Evolutionary conservation across 306 rosid species (phyloP), one percentile per base, ranked within the genome.

Genomic region (Rubus parviflorus): DNA sequence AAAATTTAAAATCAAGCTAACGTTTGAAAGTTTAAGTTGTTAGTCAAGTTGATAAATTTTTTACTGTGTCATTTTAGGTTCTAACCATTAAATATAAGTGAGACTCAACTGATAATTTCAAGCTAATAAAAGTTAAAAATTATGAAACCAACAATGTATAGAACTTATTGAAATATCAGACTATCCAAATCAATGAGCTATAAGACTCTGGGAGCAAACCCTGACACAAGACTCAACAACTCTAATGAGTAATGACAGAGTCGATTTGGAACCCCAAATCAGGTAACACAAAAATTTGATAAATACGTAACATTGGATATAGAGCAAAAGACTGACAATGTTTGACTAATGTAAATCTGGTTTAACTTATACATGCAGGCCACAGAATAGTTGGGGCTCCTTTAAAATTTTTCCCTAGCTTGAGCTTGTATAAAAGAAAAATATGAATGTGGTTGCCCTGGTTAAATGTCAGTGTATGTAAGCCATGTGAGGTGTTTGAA

Each of bases 401-500:
- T 83, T 82, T 40, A 48, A 70, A 30, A 25, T 6, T 23, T 23
- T 30, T 1, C 2, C 35, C 35, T 30, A 30, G 2, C 35, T 30
- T 30, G 2, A 30, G 2, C 35, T 30, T 30, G 35, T 30, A 30
- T 1, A 30, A 30, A 22, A 62, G 14, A 35, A 30, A 62, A 62
- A 17, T 23, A 10, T 7, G 49, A 69, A 10, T 25, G 68, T 77
- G 85, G 73, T 89, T 86, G 89, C 77, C 84, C 80, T 76, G 82
- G 70, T 46, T 77, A 86, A 62, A 64, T 89, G 94, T 77, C 90
- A 87, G 90, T 83, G 57, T 77, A 65, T 89, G 94, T 80, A 78
- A 83, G 90, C 97, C 97, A 93, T 87, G 97, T 89, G 97, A 86
- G 85, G 72, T 91, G 93, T 81, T 82, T 86, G 79, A 70, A 60